phyloP scores from a whole-genome alignment of 2,329 filamentous ascomycete species.

The Phialophora tarda region DNA sequence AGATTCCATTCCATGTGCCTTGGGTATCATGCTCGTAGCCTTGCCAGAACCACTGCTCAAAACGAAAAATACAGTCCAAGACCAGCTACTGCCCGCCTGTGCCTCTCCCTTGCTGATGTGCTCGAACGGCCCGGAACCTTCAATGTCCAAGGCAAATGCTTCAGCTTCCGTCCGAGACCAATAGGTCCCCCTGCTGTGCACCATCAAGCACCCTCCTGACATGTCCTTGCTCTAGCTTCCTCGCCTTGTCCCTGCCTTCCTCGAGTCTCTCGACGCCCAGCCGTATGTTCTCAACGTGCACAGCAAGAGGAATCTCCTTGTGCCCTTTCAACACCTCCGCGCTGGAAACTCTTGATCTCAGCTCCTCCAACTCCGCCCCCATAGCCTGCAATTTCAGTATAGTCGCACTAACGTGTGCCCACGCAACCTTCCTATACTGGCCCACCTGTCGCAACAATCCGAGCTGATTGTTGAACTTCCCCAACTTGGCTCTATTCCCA shows the following conservation, averaged over 20 bases:
- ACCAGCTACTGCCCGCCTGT: not conserved
- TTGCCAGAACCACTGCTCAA: not conserved
- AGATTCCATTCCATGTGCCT: slow-evolving; percentile 8
- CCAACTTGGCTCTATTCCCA: slow-evolving; percentile 66
- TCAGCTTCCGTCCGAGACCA: slow-evolving; percentile 7
- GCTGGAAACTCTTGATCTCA: slow-evolving; percentile 72
- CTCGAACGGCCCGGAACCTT: not conserved
- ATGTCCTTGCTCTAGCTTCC: slow-evolving; percentile 64
- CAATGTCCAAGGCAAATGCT: not conserved
- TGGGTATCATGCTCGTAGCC: slow-evolving; percentile 8
- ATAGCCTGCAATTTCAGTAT: slow-evolving; percentile 77
- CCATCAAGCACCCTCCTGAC: slow-evolving; percentile 60
- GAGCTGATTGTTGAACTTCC: slow-evolving; percentile 68
- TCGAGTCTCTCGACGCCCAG: slow-evolving; percentile 74
- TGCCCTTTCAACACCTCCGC: slow-evolving; percentile 49
- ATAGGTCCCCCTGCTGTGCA: slow-evolving; percentile 13
- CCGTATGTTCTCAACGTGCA: slow-evolving; percentile 77
- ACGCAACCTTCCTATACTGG: slow-evolving; percentile 67
- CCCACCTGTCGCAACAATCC: slow-evolving; percentile 69
- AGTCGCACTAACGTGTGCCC: slow-evolving; percentile 70
- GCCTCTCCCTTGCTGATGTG: not conserved
- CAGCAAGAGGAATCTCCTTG: slow-evolving; percentile 66
- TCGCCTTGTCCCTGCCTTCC: slow-evolving; percentile 64
- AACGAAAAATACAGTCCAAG: slow-evolving; percentile 1
- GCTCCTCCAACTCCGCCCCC: slow-evolving; percentile 70